Evolutionary conservation across 176 grass and related monocot species (phyloP).

Genomic region (Triticum dicoccoides): DNA sequence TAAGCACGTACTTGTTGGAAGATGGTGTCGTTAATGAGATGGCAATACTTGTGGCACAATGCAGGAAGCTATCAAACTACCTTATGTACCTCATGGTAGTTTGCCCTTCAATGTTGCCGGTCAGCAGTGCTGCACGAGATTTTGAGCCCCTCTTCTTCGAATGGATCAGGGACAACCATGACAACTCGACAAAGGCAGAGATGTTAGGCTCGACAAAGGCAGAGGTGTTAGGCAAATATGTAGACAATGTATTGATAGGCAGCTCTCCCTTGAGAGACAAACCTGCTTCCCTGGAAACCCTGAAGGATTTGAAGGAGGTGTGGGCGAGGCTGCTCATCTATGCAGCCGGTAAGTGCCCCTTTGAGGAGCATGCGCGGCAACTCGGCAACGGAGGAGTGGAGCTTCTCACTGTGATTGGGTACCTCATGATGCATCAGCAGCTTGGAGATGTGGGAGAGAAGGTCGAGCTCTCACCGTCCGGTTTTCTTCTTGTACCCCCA

Average conservation of each 20-base stretch:
- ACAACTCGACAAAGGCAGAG: neutral
- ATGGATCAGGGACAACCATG: neutral
- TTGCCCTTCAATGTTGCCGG: neutral
- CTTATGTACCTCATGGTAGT: neutral
- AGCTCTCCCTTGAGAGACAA: neutral
- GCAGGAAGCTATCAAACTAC: conserved; percentile 1
- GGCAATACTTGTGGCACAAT: neutral
- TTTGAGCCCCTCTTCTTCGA: neutral
- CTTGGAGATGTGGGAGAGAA: neutral
- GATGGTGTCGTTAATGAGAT: neutral
- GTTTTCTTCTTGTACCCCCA: no score
- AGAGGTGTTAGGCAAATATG: neutral
- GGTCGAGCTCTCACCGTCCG: neutral
- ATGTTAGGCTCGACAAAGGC: no score
- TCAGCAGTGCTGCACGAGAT: neutral
- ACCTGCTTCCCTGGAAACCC: neutral
- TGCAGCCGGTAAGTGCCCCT: neutral
- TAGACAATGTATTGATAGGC: no score
- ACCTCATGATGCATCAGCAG: neutral
- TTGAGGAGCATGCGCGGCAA: neutral
- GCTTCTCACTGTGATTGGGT: neutral
- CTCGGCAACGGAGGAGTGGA: neutral
- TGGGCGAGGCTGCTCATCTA: conserved; percentile 6
- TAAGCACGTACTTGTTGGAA: neutral
- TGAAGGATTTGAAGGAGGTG: neutral